Evolutionary conservation across 2,329 filamentous ascomycete species (phyloP), one percentile per base, ranked within the genome.

Genomic region (Pseudogymnoascus pannorum): DNA sequence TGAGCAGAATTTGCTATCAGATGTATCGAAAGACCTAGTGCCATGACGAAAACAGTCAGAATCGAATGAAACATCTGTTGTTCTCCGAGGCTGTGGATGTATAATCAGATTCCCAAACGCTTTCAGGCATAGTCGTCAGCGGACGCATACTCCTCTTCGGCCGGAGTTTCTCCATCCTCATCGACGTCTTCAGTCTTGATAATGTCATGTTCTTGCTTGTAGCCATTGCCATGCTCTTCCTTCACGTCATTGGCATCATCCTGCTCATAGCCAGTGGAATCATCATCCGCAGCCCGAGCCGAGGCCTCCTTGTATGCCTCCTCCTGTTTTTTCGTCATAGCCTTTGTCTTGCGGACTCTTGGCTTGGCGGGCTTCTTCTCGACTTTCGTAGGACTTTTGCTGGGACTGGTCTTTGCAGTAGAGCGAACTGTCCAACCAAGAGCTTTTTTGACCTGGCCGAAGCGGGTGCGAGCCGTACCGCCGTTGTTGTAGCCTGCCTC

Each of bases 391-490:
- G 44, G 31, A 18, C 36, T 57, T n/a, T 61, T 61, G 26, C 8
- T 38, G 6, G 24, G 31, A 18, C 36, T 58, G 31, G 18, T 7
- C 20, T 36, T 58, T 8, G 38, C 40, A 5, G 11, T 16, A 6
- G 29, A n/a, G n/a, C n/a, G n/a, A n/a, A 38, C 60, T 8, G 9
- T 54, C 20, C 33, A 59, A 2, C 75, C 75, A 0, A 78, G 71
- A 70, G 80, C 79, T 51, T 73, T 72, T 69, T 78, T 81, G 63
- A 82, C 76, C 63, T 82, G 79, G 3, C 77, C 74, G 61, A 78
- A 83, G 51, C 80, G 78, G 38, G 76, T 74, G 73, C 78, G 61
- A 38, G 80, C 80, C 2, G 76, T 75, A 7, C 72, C 71, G 0
- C 72, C 77, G 36, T 75, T 80, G 63, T 79, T 79, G 72, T 79